These are phyloP conservation scores for Colletotrichum musae DNA, from an alignment of 2,329 filamentous ascomycete genomes.

Conservation along the genomic window DNA sequence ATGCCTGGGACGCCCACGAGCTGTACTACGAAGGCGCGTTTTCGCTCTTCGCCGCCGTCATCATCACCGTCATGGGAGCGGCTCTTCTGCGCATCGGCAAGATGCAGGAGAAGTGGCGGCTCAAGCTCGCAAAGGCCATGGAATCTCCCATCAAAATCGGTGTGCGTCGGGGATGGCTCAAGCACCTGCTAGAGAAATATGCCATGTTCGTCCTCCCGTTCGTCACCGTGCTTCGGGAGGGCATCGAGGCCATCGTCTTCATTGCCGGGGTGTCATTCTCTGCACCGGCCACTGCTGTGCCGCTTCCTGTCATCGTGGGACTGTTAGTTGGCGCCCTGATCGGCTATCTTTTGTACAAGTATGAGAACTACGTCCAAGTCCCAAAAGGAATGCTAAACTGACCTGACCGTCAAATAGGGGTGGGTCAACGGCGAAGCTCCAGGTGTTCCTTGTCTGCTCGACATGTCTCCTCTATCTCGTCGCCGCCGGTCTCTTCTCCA, in stretches of 20 bases:
- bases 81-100: conserved; percentile 86
- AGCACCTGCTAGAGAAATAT: conserved; percentile 74
- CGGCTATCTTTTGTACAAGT: conserved; percentile 86
- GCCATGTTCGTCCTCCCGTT: conserved; percentile 90
- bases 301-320: conserved; percentile 82
- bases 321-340: conserved; percentile 77
- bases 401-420: conserved; percentile 50
- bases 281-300: conserved; percentile 81
- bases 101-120: conserved; percentile 87
- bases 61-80: conserved; percentile 86
- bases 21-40: conserved; percentile 88
- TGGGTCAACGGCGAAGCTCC: conserved; percentile 62
- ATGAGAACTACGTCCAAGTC: conserved; percentile 49
- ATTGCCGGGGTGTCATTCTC: conserved; percentile 87
- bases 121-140: conserved; percentile 82
- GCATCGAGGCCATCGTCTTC: conserved; percentile 88
- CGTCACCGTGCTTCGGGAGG: conserved; percentile 88
- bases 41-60: conserved; percentile 79
- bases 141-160: conserved; percentile 60
- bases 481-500: conserved; percentile 85
- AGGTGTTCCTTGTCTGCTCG: conserved; percentile 85
- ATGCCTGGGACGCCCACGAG: conserved; percentile 78
- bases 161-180: background rate
- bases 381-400: background rate
- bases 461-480: conserved; percentile 90